Evolutionary conservation across 208 protist genomes (phyloP), one percentile per base, ranked within the genome.

Genomic region (Sergeia podlipaevii): DNA sequence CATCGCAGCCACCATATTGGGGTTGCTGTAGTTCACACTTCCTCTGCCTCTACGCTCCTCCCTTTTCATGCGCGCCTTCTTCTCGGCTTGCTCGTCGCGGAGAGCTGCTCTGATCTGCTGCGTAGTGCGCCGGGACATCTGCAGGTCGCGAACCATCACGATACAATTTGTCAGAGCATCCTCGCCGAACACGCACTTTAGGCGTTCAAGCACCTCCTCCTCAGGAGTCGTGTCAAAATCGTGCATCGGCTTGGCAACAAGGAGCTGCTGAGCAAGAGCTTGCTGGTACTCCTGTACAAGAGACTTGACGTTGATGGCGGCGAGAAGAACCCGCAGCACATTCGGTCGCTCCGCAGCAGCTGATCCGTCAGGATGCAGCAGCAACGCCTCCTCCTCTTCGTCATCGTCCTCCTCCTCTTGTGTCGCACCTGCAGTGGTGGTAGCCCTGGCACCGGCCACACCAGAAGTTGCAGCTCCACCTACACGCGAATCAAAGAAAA

Each of bases 141-240:
- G 74, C 29, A 95, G 58, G 49, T 95, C 88, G 17, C 79, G 76
- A 34, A 95, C 56, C 84, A 95, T 95, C 37, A 95, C 85, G 4
- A 74, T 68, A 44, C 88, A 95, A 13, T 70, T 64, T 38, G 73
- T 58, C 15, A 95, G 55, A 21, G 71, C 65, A 41, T 83, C 74
- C 64, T 89, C 84, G 44, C 88, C 88, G 29, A 95, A 82, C 10
- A 76, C 77, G 52, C 84, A 89, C 59, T 85, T 85, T n/a, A 95
- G 64, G 26, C 88, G 80, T 60, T 95, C 88, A 27, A 91, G 66
- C 23, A 91, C 82, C 60, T 95, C 88, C 50, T 92, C 84, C 56
- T 91, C 84, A 3, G 65, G 52, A 0, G 76, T 83, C 15, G 81
- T 90, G 66, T 92, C 79, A 52, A 92, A 95, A 52, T 84, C 57